Percentiles rank a stretch among this genome's conserved stretches.
Conservation (phyloP, 192 early-diverging fungal species). For the Allomyces javanicus region DNA sequence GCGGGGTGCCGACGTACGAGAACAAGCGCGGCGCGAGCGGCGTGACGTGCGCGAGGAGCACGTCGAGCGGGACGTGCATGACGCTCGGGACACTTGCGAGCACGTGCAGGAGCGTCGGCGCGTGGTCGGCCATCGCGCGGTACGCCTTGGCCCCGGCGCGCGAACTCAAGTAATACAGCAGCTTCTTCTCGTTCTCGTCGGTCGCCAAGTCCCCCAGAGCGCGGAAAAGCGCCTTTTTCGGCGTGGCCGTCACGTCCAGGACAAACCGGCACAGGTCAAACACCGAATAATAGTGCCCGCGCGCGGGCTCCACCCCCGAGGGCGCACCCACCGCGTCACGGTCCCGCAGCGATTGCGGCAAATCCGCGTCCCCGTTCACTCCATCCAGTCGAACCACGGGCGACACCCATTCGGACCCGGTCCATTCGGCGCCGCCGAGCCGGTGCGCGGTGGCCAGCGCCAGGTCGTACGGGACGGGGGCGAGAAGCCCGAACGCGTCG, state of each 20-base stretch:
- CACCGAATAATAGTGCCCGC: constrained; percentile 9
- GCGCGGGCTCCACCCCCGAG: too few relatives aligned
- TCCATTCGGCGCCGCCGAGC: background rate
- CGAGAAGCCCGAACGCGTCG: constrained; percentile 71
- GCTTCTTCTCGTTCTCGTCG: constrained; percentile 46
- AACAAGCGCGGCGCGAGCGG: constrained; percentile 72
- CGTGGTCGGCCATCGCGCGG: constrained; percentile 40
- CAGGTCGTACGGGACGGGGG: constrained; percentile 56
- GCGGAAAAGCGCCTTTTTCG: constrained; percentile 65
- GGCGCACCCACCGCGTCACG: too few relatives aligned
- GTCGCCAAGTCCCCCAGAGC: constrained; percentile 59
- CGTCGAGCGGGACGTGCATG: constrained; percentile 31
- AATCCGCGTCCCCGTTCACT: too few relatives aligned
- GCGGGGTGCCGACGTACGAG: constrained; percentile 55
- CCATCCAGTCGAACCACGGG: background rate
- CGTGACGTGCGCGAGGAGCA: constrained; percentile 58
- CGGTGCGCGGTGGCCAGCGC: constrained; percentile 37
- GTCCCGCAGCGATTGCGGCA: too few relatives aligned
- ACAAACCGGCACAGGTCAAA: constrained; percentile 50
- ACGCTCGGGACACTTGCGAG: constrained; percentile 60
- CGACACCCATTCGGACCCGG: background rate
- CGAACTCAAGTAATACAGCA: constrained; percentile 59
- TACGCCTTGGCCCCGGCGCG: constrained; percentile 50
- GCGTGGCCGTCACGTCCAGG: constrained; percentile 48
- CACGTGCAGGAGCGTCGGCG: constrained; percentile 59